These are phyloP conservation scores for Fusarium nanum DNA, from an alignment of 2,329 filamentous ascomycete species.

Conservation along the genomic window DNA sequence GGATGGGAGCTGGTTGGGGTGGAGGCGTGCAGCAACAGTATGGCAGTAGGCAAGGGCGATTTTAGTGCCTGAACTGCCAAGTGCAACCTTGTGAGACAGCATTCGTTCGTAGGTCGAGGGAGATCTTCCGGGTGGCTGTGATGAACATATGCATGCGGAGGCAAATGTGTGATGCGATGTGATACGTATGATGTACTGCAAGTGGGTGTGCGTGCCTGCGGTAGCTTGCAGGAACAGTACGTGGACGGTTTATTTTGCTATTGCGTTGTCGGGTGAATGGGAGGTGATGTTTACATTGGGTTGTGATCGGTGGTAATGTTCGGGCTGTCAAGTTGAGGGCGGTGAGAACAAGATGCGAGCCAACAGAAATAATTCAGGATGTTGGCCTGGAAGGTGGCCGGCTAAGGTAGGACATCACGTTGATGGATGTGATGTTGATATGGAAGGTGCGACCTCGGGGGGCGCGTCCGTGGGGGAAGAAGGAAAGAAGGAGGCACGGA, in stretches of 20 bases:
- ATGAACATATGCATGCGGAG: slow-evolving; percentile 41
- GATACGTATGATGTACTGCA: slow-evolving; percentile 35
- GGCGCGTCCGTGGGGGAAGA: background rate
- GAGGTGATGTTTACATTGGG: slow-evolving; percentile 21
- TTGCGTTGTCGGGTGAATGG: slow-evolving; percentile 35
- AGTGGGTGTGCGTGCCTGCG: slow-evolving; percentile 33
- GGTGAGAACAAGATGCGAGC: slow-evolving; percentile 23
- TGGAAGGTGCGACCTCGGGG: background rate
- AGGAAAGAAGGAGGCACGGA: background rate
- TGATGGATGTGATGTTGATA: background rate
- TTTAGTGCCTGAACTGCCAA: slow-evolving; percentile 11
- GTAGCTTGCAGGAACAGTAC: slow-evolving; percentile 29
- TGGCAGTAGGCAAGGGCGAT: slow-evolving; percentile 40
- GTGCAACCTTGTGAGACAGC: slow-evolving; percentile 10
- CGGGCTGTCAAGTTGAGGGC: slow-evolving; percentile 3
- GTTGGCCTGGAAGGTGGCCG: slow-evolving; percentile 25
- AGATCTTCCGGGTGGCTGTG: slow-evolving; percentile 42
- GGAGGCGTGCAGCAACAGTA: slow-evolving; percentile 32
- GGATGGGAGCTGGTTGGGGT: slow-evolving; percentile 1
- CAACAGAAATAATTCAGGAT: slow-evolving; percentile 16
- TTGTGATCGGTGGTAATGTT: slow-evolving; percentile 5
- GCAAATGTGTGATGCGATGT: slow-evolving; percentile 37
- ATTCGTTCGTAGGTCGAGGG: slow-evolving; percentile 27
- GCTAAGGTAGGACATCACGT: slow-evolving; percentile 14
- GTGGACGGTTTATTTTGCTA: slow-evolving; percentile 14